phyloP scores from a whole-genome alignment of 2,329 filamentous ascomycete genomes.

The Calonectria pteridis region DNA sequence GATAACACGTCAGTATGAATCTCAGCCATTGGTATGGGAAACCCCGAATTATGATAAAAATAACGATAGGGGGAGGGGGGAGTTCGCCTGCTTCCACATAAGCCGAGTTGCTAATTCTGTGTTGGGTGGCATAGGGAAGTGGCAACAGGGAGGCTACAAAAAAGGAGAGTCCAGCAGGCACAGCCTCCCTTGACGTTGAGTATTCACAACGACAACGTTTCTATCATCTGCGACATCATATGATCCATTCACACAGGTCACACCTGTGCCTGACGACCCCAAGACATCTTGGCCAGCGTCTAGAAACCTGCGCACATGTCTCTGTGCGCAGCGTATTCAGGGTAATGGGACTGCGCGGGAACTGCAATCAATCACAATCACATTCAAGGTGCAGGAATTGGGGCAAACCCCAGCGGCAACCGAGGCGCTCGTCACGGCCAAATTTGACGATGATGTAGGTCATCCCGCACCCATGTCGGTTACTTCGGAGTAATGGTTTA shows the following conservation, averaged over 20 bases:
- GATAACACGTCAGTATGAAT: background rate
- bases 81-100: background rate
- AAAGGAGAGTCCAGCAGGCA: background rate
- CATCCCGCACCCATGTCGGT: conserved; percentile 5
- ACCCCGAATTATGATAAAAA: background rate
- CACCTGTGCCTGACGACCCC: background rate
- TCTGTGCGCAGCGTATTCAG: background rate
- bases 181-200: background rate
- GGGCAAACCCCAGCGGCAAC: background rate
- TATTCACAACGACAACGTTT: background rate
- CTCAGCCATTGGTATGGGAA: background rate
- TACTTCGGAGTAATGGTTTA: conserved; percentile 1
- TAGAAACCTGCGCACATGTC: background rate
- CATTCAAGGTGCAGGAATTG: background rate
- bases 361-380: conserved; percentile 12
- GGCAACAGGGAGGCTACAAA: background rate
- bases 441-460: background rate
- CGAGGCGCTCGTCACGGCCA: conserved; percentile 4
- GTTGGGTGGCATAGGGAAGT: background rate
- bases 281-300: background rate
- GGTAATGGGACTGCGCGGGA: background rate
- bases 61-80: background rate
- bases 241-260: conserved; percentile 10
- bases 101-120: background rate
- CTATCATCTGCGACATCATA: background rate